Percentiles rank a stretch among this genome's conserved stretches.
Conservation (phyloP, 495 filamentous ascomycete genomes). For the Neurospora intermedia region DNA sequence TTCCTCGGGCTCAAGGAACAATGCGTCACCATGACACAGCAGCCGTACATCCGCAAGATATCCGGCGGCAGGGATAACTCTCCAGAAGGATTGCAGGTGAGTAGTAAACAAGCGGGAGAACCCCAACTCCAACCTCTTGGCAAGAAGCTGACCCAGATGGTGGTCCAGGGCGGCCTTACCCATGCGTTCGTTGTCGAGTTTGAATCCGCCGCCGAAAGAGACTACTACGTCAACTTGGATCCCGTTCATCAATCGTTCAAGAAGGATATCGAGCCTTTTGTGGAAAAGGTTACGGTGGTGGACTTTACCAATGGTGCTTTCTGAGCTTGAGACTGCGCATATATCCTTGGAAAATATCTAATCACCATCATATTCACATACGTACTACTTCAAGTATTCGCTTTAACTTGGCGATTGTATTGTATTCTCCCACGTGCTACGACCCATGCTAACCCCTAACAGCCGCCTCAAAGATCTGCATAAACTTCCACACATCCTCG, state of each 20-base stretch:
- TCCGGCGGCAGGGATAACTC: constrained; percentile 56
- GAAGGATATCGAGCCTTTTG: constrained; percentile 19
- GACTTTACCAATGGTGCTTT: constrained; percentile 34
- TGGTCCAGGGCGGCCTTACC: constrained; percentile 38
- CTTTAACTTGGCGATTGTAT: neutral
- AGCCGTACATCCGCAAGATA: constrained; percentile 48
- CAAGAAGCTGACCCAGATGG: neutral
- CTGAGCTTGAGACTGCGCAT: neutral
- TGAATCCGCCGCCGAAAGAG: constrained; percentile 40
- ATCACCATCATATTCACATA: neutral
- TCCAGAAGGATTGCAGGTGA: constrained; percentile 52
- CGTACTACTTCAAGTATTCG: neutral
- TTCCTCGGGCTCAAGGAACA: constrained; percentile 28
- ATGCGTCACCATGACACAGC: constrained; percentile 37
- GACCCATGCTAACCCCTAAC: constrained; percentile 12
- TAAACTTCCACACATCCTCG: constrained; percentile 69
- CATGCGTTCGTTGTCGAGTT: constrained; percentile 58
- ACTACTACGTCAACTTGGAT: constrained; percentile 46
- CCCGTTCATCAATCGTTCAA: constrained; percentile 38
- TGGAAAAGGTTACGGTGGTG: constrained; percentile 33
- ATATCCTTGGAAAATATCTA: neutral
- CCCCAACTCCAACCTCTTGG: neutral
- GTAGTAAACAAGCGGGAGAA: neutral
- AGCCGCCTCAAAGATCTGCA: constrained; percentile 41
- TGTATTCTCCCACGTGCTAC: neutral